phyloP scores from a whole-genome alignment of 768 basidiomycete species.

The Rhodotorula toruloides region DNA sequence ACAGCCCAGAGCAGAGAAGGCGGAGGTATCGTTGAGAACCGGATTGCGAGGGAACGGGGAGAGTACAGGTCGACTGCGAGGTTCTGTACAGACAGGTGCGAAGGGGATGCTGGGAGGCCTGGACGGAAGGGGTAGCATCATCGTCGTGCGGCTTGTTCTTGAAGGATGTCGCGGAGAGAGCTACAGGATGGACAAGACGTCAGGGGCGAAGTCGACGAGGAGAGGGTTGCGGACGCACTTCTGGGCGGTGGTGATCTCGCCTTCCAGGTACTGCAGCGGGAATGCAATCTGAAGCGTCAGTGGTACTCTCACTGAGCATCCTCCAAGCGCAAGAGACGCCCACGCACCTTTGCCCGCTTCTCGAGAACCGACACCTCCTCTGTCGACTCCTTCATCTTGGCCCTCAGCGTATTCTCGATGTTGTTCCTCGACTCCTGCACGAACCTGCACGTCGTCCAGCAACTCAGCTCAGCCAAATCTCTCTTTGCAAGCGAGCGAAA shows the following conservation, averaged over 20 bases:
- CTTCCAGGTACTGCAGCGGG: conserved; percentile 37
- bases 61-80: no score
- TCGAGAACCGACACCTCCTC: conserved; percentile 21
- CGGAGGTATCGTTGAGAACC: no score
- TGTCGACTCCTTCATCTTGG: conserved; percentile 26
- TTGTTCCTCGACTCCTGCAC: conserved; percentile 36
- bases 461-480: no score
- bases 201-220: background rate
- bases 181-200: background rate
- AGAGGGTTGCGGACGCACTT: conserved; percentile 17
- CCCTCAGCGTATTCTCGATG: conserved; percentile 29
- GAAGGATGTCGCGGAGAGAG: conserved; percentile 24
- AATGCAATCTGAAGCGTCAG: background rate
- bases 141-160: conserved; percentile 8
- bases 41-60: no score
- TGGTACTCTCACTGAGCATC: background rate
- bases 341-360: conserved; percentile 38
- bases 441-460: conserved; percentile 28
- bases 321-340: no score
- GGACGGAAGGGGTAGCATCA: no score
- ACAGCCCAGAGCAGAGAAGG: no score
- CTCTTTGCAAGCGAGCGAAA: background rate
- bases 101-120: no score
- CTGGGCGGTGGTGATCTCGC: conserved; percentile 30
- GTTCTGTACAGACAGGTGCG: no score